These are phyloP conservation scores for Sinapis alba DNA, from an alignment of 441 rosid species.

Conservation along the genomic window DNA sequence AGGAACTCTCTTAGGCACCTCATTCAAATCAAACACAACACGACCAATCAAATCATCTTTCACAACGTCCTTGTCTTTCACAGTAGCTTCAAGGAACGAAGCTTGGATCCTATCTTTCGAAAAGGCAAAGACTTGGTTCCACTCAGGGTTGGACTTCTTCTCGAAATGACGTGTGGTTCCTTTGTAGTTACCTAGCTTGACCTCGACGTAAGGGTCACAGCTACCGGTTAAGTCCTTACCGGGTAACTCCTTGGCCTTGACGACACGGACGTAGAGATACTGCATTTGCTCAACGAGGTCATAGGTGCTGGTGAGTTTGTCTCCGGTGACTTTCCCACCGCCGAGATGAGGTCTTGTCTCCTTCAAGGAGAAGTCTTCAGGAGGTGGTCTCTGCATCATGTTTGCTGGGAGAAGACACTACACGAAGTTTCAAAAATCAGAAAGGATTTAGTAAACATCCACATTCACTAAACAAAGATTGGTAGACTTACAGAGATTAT, in stretches of 20 bases:
- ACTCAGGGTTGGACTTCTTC: constrained; percentile 87
- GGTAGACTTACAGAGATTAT: constrained; percentile 30
- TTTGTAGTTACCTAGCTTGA: constrained; percentile 89
- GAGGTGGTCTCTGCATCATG: constrained; percentile 87
- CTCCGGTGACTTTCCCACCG: constrained; percentile 77
- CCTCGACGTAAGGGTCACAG: constrained; percentile 93
- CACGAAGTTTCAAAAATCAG: constrained; percentile 10
- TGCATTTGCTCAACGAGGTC: constrained; percentile 98
- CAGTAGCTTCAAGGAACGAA: constrained; percentile 75
- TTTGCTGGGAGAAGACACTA: constrained; percentile 19
- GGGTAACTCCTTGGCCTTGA: constrained; percentile 93
- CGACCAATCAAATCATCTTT: constrained; percentile 92
- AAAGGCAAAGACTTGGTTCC: constrained; percentile 98
- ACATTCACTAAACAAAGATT: constrained; percentile 16
- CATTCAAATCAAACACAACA: constrained; percentile 76
- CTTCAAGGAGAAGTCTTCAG: constrained; percentile 76
- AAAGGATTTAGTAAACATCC: constrained; percentile 1
- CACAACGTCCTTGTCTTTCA: constrained; percentile 82
- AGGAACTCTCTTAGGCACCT: constrained; percentile 89
- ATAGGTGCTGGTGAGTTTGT: constrained; percentile 92
- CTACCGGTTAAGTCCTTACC: constrained; percentile 82
- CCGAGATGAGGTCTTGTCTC: constrained; percentile 97
- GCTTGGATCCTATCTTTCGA: constrained; percentile 93
- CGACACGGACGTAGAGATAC: constrained; percentile 93
- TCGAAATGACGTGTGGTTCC: constrained; percentile 88